Conservation (phyloP, 768 basidiomycete species). For the Zangia roseola region DNA sequence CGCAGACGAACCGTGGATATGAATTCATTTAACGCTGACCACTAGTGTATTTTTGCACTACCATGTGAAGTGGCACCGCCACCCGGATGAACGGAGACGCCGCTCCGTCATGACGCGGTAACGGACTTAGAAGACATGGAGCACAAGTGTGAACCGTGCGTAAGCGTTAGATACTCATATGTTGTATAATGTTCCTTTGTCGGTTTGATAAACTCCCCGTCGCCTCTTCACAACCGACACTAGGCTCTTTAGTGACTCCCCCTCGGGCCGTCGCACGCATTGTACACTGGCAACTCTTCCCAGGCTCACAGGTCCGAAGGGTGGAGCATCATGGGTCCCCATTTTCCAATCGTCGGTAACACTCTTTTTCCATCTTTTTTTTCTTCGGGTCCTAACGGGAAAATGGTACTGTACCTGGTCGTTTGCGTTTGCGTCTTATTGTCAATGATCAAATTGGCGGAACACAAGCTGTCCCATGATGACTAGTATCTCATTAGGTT, state of each 20-base stretch:
- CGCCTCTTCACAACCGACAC: background rate
- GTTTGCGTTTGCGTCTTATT: background rate
- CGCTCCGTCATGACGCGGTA: background rate
- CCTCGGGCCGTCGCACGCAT: too few species aligned
- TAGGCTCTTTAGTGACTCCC: too few species aligned
- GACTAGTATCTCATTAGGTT: background rate
- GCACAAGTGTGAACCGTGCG: too few species aligned
- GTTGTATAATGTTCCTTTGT: slow-evolving; percentile 6
- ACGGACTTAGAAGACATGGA: too few species aligned
- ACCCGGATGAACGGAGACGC: background rate
- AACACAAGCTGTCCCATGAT: too few species aligned
- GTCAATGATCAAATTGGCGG: background rate
- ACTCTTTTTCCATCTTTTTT: background rate
- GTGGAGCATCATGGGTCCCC: too few species aligned
- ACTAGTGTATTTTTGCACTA: background rate
- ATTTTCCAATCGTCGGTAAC: background rate
- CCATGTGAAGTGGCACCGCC: slow-evolving; percentile 3
- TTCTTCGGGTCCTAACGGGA: too few species aligned
- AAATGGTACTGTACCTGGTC: too few species aligned
- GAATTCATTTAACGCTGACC: too few species aligned
- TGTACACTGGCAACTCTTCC: background rate
- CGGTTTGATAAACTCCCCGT: slow-evolving; percentile 3
- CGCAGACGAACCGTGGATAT: too few species aligned
- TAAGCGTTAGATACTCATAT: too few species aligned
- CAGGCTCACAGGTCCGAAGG: background rate